These are phyloP conservation scores for Ceratopteris richardii DNA, from an alignment of 75 land plant species.

Conservation along the genomic window DNA sequence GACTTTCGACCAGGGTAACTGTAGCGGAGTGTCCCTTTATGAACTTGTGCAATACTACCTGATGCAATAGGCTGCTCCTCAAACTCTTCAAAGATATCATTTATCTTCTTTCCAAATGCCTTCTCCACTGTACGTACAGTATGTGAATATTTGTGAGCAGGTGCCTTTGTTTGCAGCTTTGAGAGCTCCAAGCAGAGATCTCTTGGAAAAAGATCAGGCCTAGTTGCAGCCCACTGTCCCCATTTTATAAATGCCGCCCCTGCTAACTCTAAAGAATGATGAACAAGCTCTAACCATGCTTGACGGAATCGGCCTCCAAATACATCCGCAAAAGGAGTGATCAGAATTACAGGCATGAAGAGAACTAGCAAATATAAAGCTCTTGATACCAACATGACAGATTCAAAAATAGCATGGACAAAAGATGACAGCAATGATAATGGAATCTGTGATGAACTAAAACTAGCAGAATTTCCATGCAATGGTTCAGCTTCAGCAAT, in stretches of 20 bases:
- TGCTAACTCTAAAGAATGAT: constrained; percentile 46
- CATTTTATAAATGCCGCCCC: constrained; percentile 93
- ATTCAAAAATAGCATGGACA: constrained; percentile 35
- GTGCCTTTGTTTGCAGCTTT: constrained; percentile 69
- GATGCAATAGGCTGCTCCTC: constrained; percentile 84
- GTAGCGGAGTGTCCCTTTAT: constrained; percentile 47
- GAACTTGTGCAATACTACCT: constrained; percentile 85
- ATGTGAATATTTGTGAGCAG: constrained; percentile 53
- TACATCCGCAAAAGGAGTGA: constrained; percentile 58
- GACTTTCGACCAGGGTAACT: constrained; percentile 33
- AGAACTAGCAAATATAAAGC: constrained; percentile 39
- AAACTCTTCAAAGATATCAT: constrained; percentile 74
- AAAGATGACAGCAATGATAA: constrained; percentile 29
- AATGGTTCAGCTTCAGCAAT: constrained; percentile 32
- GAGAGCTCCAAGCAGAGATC: constrained; percentile 68
- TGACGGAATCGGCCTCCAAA: constrained; percentile 38
- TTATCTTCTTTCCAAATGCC: constrained; percentile 62
- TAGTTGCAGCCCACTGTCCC: constrained; percentile 96
- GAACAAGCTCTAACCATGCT: constrained; percentile 54
- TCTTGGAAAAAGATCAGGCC: constrained; percentile 74
- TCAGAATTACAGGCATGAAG: constrained; percentile 52
- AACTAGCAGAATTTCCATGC: constrained; percentile 21
- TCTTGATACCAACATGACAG: constrained; percentile 34
- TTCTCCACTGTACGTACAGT: constrained; percentile 45
- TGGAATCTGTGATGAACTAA: constrained; percentile 40